Conservation (phyloP, 441 rosid species). For the Melastoma candidum region DNA sequence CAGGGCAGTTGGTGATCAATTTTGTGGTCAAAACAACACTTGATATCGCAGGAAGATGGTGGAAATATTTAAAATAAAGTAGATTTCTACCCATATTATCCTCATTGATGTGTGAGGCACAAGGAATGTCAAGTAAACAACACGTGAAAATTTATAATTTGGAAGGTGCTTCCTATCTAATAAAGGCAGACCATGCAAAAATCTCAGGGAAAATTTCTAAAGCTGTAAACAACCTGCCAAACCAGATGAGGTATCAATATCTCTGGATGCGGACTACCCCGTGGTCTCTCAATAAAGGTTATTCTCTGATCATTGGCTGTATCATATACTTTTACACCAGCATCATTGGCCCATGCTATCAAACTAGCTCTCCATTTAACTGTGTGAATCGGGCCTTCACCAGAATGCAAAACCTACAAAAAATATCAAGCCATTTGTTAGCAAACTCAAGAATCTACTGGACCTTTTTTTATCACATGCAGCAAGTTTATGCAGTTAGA, state of each 20-base stretch:
- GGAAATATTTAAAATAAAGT: slow-evolving; percentile 7
- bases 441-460: slow-evolving; percentile 6
- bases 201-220: too few species aligned
- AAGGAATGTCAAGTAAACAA: too few species aligned
- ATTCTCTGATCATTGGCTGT: slow-evolving; percentile 80
- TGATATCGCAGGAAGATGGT: background rate
- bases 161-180: too few species aligned
- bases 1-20: slow-evolving; percentile 9
- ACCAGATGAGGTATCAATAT: slow-evolving; percentile 90
- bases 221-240: slow-evolving; percentile 77
- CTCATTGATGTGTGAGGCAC: too few species aligned
- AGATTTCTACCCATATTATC: too few species aligned
- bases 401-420: slow-evolving; percentile 82
- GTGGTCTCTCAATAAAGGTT: slow-evolving; percentile 90
- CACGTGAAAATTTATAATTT: too few species aligned
- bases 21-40: background rate
- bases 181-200: too few species aligned
- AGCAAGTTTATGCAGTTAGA: slow-evolving; percentile 11
- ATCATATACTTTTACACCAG: slow-evolving; percentile 96
- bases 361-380: slow-evolving; percentile 91
- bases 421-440: slow-evolving; percentile 11
- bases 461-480: background rate
- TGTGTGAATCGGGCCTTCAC: slow-evolving; percentile 96
- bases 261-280: slow-evolving; percentile 90
- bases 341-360: slow-evolving; percentile 98